Evolutionary conservation across 805 yeast genomes (phyloP).

Genomic region (Metschnikowia hibisci): DNA sequence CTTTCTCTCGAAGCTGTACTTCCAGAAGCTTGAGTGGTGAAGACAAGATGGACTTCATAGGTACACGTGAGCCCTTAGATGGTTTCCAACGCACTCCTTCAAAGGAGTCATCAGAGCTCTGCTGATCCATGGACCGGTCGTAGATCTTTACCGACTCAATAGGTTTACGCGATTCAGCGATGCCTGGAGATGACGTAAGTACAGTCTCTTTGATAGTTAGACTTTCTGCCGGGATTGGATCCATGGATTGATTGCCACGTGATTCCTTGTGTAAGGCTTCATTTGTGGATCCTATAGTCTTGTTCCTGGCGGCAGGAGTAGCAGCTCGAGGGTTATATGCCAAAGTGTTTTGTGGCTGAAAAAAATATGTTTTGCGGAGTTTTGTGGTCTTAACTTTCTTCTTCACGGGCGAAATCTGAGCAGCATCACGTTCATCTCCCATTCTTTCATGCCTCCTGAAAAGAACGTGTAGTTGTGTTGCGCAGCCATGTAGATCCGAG

Average conservation of each 20-base stretch:
- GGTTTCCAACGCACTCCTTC: slow-evolving; percentile 36
- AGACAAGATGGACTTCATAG: slow-evolving; percentile 28
- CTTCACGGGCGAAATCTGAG: slow-evolving; percentile 10
- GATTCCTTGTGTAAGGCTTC: not conserved
- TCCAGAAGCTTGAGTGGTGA: slow-evolving; percentile 38
- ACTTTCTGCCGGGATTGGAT: not conserved
- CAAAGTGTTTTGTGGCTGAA: slow-evolving; percentile 33
- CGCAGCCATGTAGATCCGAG: slow-evolving; percentile 8
- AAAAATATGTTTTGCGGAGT: slow-evolving; percentile 30
- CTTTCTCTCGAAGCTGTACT: slow-evolving; percentile 7
- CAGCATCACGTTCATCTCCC: not conserved
- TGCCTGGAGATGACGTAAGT: not conserved
- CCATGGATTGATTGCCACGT: not conserved
- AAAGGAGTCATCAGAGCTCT: slow-evolving; percentile 42
- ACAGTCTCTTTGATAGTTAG: not conserved
- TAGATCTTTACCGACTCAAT: slow-evolving; percentile 2
- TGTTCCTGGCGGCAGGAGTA: not conserved
- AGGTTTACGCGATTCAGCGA: not conserved
- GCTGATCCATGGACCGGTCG: slow-evolving; percentile 21
- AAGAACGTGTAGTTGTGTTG: not conserved
- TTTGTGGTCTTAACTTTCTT: slow-evolving; percentile 13
- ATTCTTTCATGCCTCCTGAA: slow-evolving; percentile 5
- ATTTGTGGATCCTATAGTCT: not conserved
- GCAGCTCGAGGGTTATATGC: slow-evolving; percentile 15
- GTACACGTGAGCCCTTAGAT: slow-evolving; percentile 11